Percentiles rank a stretch among this genome's conserved stretches.
phyloP scores from a whole-genome alignment of 75 land plant genomes.

The Selaginella moellendorffii region DNA sequence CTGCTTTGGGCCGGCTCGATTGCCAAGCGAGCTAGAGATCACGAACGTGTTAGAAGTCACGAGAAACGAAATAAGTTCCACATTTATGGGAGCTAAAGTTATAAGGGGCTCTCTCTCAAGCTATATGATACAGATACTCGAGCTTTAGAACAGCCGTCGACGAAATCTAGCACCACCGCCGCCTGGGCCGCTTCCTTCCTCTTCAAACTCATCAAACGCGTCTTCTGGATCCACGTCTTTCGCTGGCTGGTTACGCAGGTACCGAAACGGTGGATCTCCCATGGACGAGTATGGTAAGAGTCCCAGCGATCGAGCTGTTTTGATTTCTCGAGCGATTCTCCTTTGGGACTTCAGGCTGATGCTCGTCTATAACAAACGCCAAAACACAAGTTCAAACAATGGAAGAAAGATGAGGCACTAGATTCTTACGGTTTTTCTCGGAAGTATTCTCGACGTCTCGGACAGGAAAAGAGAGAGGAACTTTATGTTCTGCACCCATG shows the following conservation, averaged over 20 bases:
- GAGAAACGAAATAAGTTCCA: too few relatives aligned
- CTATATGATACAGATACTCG: not conserved
- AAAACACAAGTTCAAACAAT: not conserved
- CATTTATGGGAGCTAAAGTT: too few relatives aligned
- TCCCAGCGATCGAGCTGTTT: constrained; percentile 21
- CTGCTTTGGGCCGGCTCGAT: too few relatives aligned
- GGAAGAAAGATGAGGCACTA: not conserved
- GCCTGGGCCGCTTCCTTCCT: not conserved
- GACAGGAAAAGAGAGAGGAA: constrained; percentile 18
- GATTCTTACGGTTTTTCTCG: constrained; percentile 13
- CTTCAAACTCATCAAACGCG: not conserved
- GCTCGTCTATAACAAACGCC: constrained; percentile 7
- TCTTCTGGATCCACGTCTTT: not conserved
- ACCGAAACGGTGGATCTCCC: constrained; percentile 24
- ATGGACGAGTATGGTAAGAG: constrained; percentile 25
- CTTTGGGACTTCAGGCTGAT: constrained; percentile 21
- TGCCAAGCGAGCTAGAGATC: too few relatives aligned
- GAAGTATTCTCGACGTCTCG: constrained; percentile 26
- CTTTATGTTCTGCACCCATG: constrained; percentile 13
- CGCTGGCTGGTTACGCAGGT: constrained; percentile 15
- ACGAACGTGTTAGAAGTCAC: too few relatives aligned
- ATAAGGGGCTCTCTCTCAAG: too few relatives aligned
- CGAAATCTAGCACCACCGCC: not conserved
- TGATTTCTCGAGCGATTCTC: constrained; percentile 22
- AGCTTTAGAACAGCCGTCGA: not conserved